Base-by-base conservation (phyloP, 2,329 filamentous ascomycete species). In the Madurella mycetomatis region DNA sequence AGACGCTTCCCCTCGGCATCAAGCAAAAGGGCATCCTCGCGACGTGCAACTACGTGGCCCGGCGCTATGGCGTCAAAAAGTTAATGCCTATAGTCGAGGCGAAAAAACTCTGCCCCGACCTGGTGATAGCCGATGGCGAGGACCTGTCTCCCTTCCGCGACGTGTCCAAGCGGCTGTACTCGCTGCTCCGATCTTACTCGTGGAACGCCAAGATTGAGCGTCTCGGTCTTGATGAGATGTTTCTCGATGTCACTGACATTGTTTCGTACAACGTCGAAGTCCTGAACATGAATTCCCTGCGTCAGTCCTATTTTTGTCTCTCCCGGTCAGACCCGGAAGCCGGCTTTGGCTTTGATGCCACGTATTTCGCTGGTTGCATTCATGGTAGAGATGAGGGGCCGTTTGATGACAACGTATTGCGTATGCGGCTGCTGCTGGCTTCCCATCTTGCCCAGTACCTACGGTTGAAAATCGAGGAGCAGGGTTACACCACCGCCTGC, bases 1-100 rank as follows among this genome's bases (percentile, higher is more conserved):
- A 84, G 66, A 77, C 79, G 1, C 73, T 87, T 16, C 90, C 91
- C 7, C 75, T 97, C 34, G 92, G 90, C 37, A 84, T 96, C 55
- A 88, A 92, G 70, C 92, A 96, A 72, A 96, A 96, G 72, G 89
- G 91, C 68, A 96, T 96, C 52, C 79, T 94, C 41, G 90, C 92
- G 18, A 95, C 91, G 4, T 95, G 90, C 79, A 97, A 97, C 72
- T 97, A 97, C 70, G 89, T 88, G 67, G 92, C 92, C 18, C 84
- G 92, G 37, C 76, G 83, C 49, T 80, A 73, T n/a, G 84, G 83
- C 51, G 78, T 92, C 51, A 77, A 81, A 69, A 97, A 99, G 74
- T 78, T 97, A 56, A 91, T 95, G 78, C 81, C 90, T 60, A 84
- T 96, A 66, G 81, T 78, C 50, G 90, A 96, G 58, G 94, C 92